These are phyloP conservation scores for Ophiostoma pallidulum DNA, from an alignment of 2,329 filamentous ascomycete genomes.

Conservation along the genomic window DNA sequence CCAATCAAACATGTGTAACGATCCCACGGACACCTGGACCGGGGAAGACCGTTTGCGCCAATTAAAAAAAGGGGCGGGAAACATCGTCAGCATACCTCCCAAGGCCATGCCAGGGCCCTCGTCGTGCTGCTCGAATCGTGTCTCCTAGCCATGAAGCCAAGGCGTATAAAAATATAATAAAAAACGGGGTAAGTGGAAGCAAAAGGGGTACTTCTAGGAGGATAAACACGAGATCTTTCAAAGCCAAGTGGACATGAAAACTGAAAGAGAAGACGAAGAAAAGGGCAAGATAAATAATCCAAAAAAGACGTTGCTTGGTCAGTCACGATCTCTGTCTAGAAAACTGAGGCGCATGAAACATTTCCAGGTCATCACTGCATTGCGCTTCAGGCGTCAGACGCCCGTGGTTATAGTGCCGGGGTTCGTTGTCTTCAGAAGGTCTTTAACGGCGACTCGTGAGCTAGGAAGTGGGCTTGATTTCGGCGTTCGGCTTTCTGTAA, in stretches of 20 bases:
- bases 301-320: neutral
- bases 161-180: neutral
- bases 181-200: neutral
- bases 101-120: too few relatives aligned
- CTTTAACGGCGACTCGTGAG: slow-evolving; percentile 3
- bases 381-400: neutral
- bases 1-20: neutral
- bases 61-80: too few relatives aligned
- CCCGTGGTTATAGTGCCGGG: neutral
- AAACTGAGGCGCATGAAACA: neutral
- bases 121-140: too few relatives aligned
- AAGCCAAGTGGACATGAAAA: too few relatives aligned
- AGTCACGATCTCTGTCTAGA: too few relatives aligned
- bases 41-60: too few relatives aligned
- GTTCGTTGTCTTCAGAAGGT: slow-evolving; percentile 1
- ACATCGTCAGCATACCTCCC: too few relatives aligned
- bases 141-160: too few relatives aligned
- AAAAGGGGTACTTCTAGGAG: too few relatives aligned
- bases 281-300: neutral
- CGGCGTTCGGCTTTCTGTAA: neutral
- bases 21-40: neutral
- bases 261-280: neutral
- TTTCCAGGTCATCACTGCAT: too few relatives aligned
- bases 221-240: too few relatives aligned
- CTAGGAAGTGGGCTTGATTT: neutral